Percentiles rank a stretch among this genome's conserved stretches.
phyloP scores from a whole-genome alignment of 257 asterid species.

The Ehretia macrophylla region DNA sequence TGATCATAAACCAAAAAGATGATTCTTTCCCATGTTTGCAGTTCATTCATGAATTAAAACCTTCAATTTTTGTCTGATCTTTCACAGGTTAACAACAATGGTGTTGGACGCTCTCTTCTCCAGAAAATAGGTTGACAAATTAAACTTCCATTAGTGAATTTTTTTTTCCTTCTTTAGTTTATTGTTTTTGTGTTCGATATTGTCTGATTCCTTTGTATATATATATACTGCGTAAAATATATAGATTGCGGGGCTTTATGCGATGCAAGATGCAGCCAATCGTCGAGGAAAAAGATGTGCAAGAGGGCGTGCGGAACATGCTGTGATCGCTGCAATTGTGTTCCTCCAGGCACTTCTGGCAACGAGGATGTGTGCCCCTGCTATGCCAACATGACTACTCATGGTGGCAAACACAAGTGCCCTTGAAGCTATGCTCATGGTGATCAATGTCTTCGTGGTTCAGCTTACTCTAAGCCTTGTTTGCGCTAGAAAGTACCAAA shows the following conservation, averaged over 20 bases:
- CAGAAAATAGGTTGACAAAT: slow-evolving; percentile 12
- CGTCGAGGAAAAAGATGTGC: slow-evolving; percentile 37
- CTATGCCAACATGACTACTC: slow-evolving; percentile 55
- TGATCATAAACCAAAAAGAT: too few species aligned
- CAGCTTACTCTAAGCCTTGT: too few species aligned
- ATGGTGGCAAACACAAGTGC: slow-evolving; percentile 52
- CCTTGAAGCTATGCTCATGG: too few species aligned
- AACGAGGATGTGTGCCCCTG: slow-evolving; percentile 51
- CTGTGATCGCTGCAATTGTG: slow-evolving; percentile 51
- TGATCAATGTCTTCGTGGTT: too few species aligned
- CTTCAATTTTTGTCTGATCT: too few species aligned
- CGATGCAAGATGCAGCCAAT: slow-evolving; percentile 35
- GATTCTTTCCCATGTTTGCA: too few species aligned
- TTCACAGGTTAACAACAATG: slow-evolving; percentile 6
- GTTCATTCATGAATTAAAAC: background rate
- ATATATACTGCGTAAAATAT: too few species aligned
- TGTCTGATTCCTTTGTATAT: background rate
- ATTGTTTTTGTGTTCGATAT: too few species aligned
- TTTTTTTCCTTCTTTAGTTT: background rate
- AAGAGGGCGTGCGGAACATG: slow-evolving; percentile 58
- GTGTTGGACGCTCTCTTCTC: slow-evolving; percentile 7
- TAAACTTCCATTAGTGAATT: background rate
- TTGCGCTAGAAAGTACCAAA: too few species aligned
- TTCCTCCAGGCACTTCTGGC: slow-evolving; percentile 65
- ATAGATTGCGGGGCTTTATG: slow-evolving; percentile 52